A percentile compares a stretch with the other conserved stretches of the same genome.
Evolutionary conservation across 2,329 filamentous ascomycete genomes (phyloP).

Genomic region (Fusarium hostae): DNA sequence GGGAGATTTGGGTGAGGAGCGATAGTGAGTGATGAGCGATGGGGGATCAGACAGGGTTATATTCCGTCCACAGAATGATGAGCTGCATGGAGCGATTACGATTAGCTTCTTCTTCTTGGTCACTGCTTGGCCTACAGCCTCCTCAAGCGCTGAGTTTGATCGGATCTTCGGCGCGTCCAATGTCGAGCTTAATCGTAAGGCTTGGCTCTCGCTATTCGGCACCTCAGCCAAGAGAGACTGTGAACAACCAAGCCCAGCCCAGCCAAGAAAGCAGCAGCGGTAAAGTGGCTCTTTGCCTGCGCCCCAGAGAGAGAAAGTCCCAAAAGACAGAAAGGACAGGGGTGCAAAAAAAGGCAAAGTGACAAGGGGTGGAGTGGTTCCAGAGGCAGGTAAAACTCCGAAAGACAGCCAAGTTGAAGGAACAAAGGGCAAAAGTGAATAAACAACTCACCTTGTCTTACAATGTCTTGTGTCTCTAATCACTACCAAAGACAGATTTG

Average conservation of each 20-base stretch:
- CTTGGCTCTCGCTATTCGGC: conserved; percentile 40
- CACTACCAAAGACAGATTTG: conserved; percentile 10
- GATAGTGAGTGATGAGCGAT: conserved; percentile 13
- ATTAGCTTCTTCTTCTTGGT: conserved; percentile 24
- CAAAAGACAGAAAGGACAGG: conserved; percentile 5
- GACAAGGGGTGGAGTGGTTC: conserved; percentile 26
- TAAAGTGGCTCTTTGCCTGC: conserved; percentile 21
- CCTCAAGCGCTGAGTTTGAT: conserved; percentile 34
- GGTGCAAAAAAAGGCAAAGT: conserved; percentile 9
- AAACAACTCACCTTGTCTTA: conserved; percentile 4
- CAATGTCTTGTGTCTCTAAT: conserved; percentile 3
- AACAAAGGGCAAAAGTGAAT: not conserved
- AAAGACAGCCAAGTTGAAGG: not conserved
- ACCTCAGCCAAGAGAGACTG: conserved; percentile 35
- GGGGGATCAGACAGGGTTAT: conserved; percentile 38
- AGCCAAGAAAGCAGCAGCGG: conserved; percentile 7
- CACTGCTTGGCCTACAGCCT: conserved; percentile 34
- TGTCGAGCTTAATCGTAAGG: conserved; percentile 22
- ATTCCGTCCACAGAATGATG: conserved; percentile 29
- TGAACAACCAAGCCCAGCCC: conserved; percentile 4
- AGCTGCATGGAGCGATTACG: conserved; percentile 24
- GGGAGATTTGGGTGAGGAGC: conserved; percentile 10
- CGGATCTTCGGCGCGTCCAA: conserved; percentile 40
- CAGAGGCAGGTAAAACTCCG: conserved; percentile 11
- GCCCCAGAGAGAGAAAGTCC: conserved; percentile 21